phyloP scores from a whole-genome alignment of 2,329 filamentous ascomycete genomes.

The Gliomastix tumulicola region DNA sequence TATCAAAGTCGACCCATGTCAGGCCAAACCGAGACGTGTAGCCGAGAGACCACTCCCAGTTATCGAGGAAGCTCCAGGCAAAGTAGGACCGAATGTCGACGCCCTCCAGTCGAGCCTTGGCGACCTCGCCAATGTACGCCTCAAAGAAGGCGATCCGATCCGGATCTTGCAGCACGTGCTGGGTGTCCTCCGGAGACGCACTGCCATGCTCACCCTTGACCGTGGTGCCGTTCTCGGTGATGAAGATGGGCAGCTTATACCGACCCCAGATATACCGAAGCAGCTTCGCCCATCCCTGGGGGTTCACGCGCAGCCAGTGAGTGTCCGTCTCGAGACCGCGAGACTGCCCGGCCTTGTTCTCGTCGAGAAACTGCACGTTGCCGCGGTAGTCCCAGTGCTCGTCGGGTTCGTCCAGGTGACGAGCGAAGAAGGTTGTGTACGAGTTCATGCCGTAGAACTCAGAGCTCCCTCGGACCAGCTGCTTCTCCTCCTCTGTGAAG shows the following conservation, averaged over 20 bases:
- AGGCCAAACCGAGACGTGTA: slow-evolving; percentile 29
- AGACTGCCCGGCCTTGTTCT: slow-evolving; percentile 17
- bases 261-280: slow-evolving; percentile 13
- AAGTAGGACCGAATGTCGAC: slow-evolving; percentile 17
- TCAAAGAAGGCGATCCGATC: slow-evolving; percentile 28
- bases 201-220: slow-evolving; percentile 25
- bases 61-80: slow-evolving; percentile 22
- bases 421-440: slow-evolving; percentile 28
- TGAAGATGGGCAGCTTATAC: slow-evolving; percentile 17
- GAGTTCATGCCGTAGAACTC: slow-evolving; percentile 34
- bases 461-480: slow-evolving; percentile 13
- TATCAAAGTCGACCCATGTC: slow-evolving; percentile 33
- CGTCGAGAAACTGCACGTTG: slow-evolving; percentile 21
- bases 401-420: slow-evolving; percentile 13
- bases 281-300: slow-evolving; percentile 17
- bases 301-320: slow-evolving; percentile 23
- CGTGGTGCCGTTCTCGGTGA: slow-evolving; percentile 24
- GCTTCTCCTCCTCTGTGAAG: slow-evolving; percentile 16
- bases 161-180: slow-evolving; percentile 25
- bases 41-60: slow-evolving; percentile 36
- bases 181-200: slow-evolving; percentile 20
- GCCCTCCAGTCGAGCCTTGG: slow-evolving; percentile 7
- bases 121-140: slow-evolving; percentile 27
- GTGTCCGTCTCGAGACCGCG: slow-evolving; percentile 22
- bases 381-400: slow-evolving; percentile 20